These are phyloP conservation scores for Cyanodermella asteris DNA, from an alignment of 2,329 filamentous ascomycete genomes.

Conservation along the genomic window DNA sequence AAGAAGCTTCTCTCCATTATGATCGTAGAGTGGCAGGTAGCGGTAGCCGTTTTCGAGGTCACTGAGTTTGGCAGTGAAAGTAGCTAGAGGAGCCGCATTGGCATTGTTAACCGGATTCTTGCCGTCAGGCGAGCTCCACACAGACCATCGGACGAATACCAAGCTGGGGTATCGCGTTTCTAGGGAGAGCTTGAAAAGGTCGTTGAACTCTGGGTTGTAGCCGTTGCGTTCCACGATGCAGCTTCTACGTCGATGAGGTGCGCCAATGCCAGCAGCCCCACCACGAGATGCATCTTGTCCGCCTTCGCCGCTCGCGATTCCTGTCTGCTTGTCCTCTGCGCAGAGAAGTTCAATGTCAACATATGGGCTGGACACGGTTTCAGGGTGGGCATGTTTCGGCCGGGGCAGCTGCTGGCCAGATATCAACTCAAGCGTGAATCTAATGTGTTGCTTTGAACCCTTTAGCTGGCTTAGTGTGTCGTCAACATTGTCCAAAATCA, in stretches of 20 bases:
- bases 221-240: conserved; percentile 68
- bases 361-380: conserved; percentile 70
- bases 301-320: conserved; percentile 42
- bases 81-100: conserved; percentile 46
- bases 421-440: conserved; percentile 69
- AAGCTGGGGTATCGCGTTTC: conserved; percentile 89
- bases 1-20: conserved; percentile 75
- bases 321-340: conserved; percentile 74
- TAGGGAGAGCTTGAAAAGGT: conserved; percentile 56
- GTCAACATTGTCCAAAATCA: conserved; percentile 9
- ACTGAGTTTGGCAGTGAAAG: conserved; percentile 78
- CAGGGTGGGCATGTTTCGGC: conserved; percentile 47
- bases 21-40: conserved; percentile 72
- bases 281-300: conserved; percentile 44
- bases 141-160: conserved; percentile 81
- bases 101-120: conserved; percentile 42
- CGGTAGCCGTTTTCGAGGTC: conserved; percentile 83
- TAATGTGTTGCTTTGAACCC: conserved; percentile 59
- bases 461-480: conserved; percentile 24
- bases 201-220: conserved; percentile 77
- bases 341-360: conserved; percentile 89
- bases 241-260: conserved; percentile 59
- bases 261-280: conserved; percentile 43
- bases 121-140: conserved; percentile 67
- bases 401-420: conserved; percentile 90